Conservation (phyloP, 1,284 basidiomycete species). For the Wallemia hederae region DNA sequence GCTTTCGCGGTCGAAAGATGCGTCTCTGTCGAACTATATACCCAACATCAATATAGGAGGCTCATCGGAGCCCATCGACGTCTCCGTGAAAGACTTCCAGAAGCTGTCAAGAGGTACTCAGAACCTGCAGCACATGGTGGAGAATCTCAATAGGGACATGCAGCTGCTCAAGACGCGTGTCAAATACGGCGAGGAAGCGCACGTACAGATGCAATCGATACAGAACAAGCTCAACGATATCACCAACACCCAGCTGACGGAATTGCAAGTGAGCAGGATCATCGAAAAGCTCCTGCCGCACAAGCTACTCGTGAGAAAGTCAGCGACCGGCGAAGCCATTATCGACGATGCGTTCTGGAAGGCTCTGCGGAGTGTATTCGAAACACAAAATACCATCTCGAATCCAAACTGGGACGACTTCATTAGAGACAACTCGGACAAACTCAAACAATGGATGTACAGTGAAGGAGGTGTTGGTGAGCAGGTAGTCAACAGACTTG, state of each 20-base stretch:
- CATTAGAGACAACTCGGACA: slow-evolving; percentile 13
- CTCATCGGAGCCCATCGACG: neutral
- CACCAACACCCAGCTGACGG: slow-evolving; percentile 8
- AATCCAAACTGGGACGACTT: slow-evolving; percentile 11
- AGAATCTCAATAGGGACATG: slow-evolving; percentile 15
- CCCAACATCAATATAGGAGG: neutral
- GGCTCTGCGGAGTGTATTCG: slow-evolving; percentile 19
- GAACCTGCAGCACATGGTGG: neutral
- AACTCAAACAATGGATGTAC: slow-evolving; percentile 15
- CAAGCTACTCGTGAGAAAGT: slow-evolving; percentile 16
- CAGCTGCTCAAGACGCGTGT: slow-evolving; percentile 27
- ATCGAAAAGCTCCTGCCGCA: slow-evolving; percentile 15
- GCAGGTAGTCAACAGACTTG: slow-evolving; percentile 4
- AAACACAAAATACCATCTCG: slow-evolving; percentile 9
- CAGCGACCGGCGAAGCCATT: slow-evolving; percentile 14
- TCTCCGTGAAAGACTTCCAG: neutral
- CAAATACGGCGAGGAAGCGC: slow-evolving; percentile 27
- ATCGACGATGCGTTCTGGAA: slow-evolving; percentile 21
- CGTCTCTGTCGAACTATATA: neutral
- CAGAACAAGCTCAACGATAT: slow-evolving; percentile 28
- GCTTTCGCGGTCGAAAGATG: neutral
- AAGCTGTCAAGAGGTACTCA: neutral
- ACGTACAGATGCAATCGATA: slow-evolving; percentile 24
- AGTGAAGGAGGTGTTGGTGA: slow-evolving; percentile 10
- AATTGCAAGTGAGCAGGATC: slow-evolving; percentile 10